Evolutionary conservation across 768 basidiomycete genomes (phyloP).

Genomic region (Nidularia pulvinata): DNA sequence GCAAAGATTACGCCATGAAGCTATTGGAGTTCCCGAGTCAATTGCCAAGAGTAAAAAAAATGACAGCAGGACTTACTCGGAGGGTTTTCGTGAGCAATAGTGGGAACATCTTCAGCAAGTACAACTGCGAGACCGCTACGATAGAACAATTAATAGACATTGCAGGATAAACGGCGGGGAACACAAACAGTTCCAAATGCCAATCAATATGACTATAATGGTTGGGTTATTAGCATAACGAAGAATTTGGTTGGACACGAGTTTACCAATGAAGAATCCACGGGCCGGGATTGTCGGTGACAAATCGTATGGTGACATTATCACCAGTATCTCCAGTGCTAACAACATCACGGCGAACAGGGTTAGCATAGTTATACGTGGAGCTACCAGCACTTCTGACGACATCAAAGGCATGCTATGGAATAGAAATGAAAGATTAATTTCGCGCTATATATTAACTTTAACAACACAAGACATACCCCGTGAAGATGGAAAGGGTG

Average conservation of each 20-base stretch:
- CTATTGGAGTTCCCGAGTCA: background rate
- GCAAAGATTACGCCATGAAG: slow-evolving; percentile 4
- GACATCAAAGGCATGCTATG: slow-evolving; percentile 1
- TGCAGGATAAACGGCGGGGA: background rate
- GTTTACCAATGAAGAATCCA: slow-evolving; percentile 5
- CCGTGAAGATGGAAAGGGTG: slow-evolving; percentile 16
- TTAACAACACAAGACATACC: slow-evolving; percentile 3
- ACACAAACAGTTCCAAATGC: slow-evolving; percentile 5
- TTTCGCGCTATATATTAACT: slow-evolving; percentile 13
- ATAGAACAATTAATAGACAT: background rate
- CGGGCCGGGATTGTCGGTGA: slow-evolving; percentile 5
- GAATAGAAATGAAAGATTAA: slow-evolving; percentile 5
- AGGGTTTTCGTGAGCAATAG: background rate
- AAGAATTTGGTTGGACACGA: too few relatives aligned
- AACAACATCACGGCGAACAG: slow-evolving; percentile 15
- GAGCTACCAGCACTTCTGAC: background rate
- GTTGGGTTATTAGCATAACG: background rate
- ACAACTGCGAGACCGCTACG: slow-evolving; percentile 7
- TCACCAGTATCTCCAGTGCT: slow-evolving; percentile 16
- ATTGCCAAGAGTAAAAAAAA: background rate
- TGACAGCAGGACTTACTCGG: background rate
- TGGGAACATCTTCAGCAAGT: slow-evolving; percentile 4
- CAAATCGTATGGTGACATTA: slow-evolving; percentile 7
- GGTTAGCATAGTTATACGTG: slow-evolving; percentile 23
- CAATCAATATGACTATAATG: slow-evolving; percentile 3